Evolutionary conservation across 306 rosid genomes (phyloP).

Genomic region (Trichosanthes truncata): DNA sequence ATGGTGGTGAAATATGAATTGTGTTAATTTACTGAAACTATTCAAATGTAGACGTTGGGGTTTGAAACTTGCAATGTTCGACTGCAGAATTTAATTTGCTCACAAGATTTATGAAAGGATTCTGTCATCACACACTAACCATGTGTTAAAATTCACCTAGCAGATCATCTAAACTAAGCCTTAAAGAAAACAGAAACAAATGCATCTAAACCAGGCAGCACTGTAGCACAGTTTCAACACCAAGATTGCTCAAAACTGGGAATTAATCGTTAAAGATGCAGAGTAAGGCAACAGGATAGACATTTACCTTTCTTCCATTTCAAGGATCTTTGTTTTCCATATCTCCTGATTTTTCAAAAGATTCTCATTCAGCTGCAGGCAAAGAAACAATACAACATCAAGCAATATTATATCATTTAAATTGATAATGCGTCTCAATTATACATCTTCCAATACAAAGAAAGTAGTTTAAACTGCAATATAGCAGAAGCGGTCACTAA

Average conservation of each 20-base stretch:
- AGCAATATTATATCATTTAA: background rate
- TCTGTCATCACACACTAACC: background rate
- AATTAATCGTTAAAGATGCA: constrained; percentile 6
- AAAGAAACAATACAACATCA: constrained; percentile 4
- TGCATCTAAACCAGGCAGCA: background rate
- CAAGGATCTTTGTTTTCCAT: constrained; percentile 59
- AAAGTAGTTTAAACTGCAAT: background rate
- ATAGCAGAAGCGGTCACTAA: constrained; percentile 19
- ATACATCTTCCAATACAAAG: background rate
- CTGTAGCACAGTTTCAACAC: background rate
- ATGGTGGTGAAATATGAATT: background rate
- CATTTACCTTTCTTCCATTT: constrained; percentile 67
- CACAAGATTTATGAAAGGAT: background rate
- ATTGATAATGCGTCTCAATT: background rate
- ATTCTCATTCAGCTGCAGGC: constrained; percentile 79
- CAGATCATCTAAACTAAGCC: background rate
- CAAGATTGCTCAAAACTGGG: background rate
- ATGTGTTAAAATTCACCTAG: background rate
- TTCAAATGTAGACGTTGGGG: background rate
- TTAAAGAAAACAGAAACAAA: background rate
- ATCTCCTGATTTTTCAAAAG: constrained; percentile 70
- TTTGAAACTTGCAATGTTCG: background rate
- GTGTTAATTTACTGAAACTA: background rate
- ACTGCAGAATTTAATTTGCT: background rate
- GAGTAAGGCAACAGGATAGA: background rate